A percentile compares a stretch with the other conserved stretches of the same genome.
phyloP scores from a whole-genome alignment of 306 rosid species.

The Pterocarpus macrocarpus region DNA sequence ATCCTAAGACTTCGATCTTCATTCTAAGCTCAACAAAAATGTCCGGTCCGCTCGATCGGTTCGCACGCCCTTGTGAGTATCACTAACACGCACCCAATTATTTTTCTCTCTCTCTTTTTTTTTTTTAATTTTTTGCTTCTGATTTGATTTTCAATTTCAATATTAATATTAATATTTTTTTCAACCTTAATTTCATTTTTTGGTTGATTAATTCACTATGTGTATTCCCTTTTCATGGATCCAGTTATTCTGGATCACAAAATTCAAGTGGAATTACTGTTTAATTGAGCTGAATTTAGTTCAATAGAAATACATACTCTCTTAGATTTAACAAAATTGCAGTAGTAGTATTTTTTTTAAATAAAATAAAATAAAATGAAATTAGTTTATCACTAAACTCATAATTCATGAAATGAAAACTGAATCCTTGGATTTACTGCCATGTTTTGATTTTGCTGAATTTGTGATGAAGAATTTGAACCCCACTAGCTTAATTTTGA shows the following conservation, averaged over 20 bases:
- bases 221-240: conserved; percentile 24
- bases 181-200: not conserved
- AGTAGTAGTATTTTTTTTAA: not conserved
- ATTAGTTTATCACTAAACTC: not conserved
- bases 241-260: conserved; percentile 24
- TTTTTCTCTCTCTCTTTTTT: not conserved
- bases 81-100: not conserved
- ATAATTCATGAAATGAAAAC: not conserved
- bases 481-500: not conserved
- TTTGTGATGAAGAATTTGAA: not conserved
- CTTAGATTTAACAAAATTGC: conserved; percentile 5
- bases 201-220: conserved; percentile 2
- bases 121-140: not conserved
- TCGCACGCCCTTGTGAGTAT: conserved; percentile 89
- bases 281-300: conserved; percentile 32
- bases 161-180: not conserved
- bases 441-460: not conserved
- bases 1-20: not conserved
- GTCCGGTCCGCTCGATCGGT: conserved; percentile 90
- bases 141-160: not conserved
- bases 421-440: not conserved
- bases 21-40: conserved; percentile 45
- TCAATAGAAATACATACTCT: not conserved
- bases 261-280: conserved; percentile 24
- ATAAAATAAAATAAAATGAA: too few species aligned